A percentile compares a stretch with the other conserved stretches of the same genome.
These are phyloP conservation scores for Gynostemma pentaphyllum DNA, from an alignment of 306 rosid genomes.

Conservation along the genomic window DNA sequence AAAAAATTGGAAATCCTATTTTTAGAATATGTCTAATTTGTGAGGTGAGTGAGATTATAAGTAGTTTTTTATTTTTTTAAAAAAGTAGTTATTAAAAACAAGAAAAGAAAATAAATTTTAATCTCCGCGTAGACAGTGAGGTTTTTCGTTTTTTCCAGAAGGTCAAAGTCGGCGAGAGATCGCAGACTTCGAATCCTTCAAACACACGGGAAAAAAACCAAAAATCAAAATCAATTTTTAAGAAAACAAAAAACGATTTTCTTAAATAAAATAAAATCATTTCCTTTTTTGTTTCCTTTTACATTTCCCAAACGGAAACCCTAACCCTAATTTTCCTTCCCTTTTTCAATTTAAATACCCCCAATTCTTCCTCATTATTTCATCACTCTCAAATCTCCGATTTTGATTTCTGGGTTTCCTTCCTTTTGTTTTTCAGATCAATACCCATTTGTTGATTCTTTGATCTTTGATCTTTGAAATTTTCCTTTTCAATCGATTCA, in stretches of 20 bases:
- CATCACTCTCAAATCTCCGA: neutral
- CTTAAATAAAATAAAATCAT: neutral
- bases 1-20: too few species aligned
- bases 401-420: neutral
- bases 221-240: neutral
- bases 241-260: neutral
- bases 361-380: neutral
- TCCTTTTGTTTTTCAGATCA: neutral
- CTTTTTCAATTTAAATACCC: neutral
- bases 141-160: neutral
- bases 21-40: too few species aligned
- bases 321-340: slow-evolving; percentile 4
- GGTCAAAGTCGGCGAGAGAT: slow-evolving; percentile 1
- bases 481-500: too few species aligned
- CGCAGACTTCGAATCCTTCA: neutral
- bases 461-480: neutral
- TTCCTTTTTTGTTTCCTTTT: neutral
- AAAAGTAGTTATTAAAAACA: too few species aligned
- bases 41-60: too few species aligned
- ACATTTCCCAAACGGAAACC: slow-evolving; percentile 4
- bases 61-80: too few species aligned
- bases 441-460: neutral
- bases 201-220: too few species aligned
- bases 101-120: too few species aligned
- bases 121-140: slow-evolving; percentile 1